Base-by-base conservation (phyloP, 2,329 filamentous ascomycete genomes). In the Lecanoromycetidae sp. region DNA sequence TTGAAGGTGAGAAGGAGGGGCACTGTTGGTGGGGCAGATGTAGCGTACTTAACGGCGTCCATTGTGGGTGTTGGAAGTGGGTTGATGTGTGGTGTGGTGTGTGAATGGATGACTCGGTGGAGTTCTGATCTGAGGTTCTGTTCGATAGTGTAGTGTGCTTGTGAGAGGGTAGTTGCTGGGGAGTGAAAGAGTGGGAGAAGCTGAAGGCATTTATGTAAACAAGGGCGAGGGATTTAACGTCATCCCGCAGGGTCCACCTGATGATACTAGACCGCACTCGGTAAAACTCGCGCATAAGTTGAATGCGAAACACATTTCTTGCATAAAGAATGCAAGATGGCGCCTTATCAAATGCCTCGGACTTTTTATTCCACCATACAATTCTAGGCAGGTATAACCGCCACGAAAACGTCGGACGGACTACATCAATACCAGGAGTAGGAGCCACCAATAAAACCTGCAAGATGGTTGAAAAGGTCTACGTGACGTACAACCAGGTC, bases 401-500 rank as follows among this genome's bases (percentile, higher is more conserved):
- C 13, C 23, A 40, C 38, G 23, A 22, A 30, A 30, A 13, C 38
- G 19, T 25, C 25, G 23, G 10, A 29, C 17, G 38, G 9, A 12
- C 13, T 26, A n/a, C 22, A 29, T 19, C 5, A 19, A 19, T 15
- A 41, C 25, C n/a, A n/a, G n/a, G n/a, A n/a, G n/a, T n/a, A 13
- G 13, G 25, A 29, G 3, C 27, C 30, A 25, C 38, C 20, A 22
- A 15, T 19, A 26, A 5, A 15, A 23, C 26, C 27, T 35, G n/a
- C 67, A 82, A 71, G 51, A 88, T 88, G 83, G 76, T 84, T 56
- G 75, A 90, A 67, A 93, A 93, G 66, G 67, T 87, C 64, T 93
- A 90, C 71, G 80, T 91, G 63, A 91, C 85, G 58, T 94, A 94
- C 70, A 94, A 93, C 66, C 79, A 91, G 78, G 85, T 88, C 71